A percentile compares a stretch with the other conserved stretches of the same genome.
Evolutionary conservation across 2,329 filamentous ascomycete species (phyloP).

Genomic region (Cercospora sp.): DNA sequence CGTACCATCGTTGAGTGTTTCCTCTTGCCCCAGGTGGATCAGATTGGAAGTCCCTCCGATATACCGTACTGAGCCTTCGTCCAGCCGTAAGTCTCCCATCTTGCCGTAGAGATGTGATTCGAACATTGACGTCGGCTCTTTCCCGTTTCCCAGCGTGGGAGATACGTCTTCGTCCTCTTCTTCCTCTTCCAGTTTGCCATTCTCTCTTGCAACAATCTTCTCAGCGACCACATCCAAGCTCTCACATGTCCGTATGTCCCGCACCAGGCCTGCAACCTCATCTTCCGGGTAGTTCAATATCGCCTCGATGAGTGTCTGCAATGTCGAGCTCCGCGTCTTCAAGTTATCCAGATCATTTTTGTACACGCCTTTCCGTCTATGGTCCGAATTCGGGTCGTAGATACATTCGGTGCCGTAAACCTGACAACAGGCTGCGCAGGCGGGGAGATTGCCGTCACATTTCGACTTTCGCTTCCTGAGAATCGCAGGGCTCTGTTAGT

Average conservation of each 20-base stretch:
- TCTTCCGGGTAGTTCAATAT: slow-evolving; percentile 90
- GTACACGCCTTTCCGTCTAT: slow-evolving; percentile 94
- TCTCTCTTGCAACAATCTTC: slow-evolving; percentile 56
- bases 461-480: slow-evolving; percentile 41
- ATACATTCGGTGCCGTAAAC: slow-evolving; percentile 89
- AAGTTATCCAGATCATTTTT: slow-evolving; percentile 87
- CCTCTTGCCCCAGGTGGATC: slow-evolving; percentile 68
- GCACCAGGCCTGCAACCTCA: slow-evolving; percentile 77
- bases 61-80: slow-evolving; percentile 84
- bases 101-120: slow-evolving; percentile 86
- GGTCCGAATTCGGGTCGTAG: slow-evolving; percentile 95
- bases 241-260: slow-evolving; percentile 83
- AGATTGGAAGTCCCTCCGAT: slow-evolving; percentile 93
- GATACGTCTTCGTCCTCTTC: slow-evolving; percentile 44
- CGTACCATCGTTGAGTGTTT: slow-evolving; percentile 36
- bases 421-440: slow-evolving; percentile 92
- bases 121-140: slow-evolving; percentile 47
- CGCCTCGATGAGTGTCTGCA: slow-evolving; percentile 90
- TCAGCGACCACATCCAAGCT: slow-evolving; percentile 65
- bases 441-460: slow-evolving; percentile 88
- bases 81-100: slow-evolving; percentile 86
- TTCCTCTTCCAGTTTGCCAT: slow-evolving; percentile 47
- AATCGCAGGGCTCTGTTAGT: slow-evolving; percentile 15
- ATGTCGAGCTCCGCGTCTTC: slow-evolving; percentile 81
- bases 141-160: slow-evolving; percentile 38